Percentiles rank a stretch among this genome's conserved stretches.
Evolutionary conservation across 2,329 filamentous ascomycete species (phyloP).

Genomic region (Colletotrichum cordylinicola): DNA sequence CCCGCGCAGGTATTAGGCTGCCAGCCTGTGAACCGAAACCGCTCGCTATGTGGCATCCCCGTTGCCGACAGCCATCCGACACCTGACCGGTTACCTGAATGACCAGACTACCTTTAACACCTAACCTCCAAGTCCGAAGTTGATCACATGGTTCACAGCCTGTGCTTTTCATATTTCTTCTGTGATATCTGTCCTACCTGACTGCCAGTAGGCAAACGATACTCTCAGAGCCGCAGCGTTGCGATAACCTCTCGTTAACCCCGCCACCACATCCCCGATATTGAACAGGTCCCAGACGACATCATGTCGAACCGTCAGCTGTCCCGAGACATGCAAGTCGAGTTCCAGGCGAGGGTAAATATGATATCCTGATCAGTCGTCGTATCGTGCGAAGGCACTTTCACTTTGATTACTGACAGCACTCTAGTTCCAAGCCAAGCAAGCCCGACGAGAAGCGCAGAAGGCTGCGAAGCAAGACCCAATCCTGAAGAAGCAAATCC

Average conservation of each 20-base stretch:
- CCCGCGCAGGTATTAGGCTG: neutral
- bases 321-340: slow-evolving; percentile 66
- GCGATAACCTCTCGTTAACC: neutral
- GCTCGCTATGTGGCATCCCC: neutral
- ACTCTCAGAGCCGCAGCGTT: neutral
- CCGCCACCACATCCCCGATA: neutral
- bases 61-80: neutral
- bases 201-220: neutral
- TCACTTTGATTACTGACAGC: neutral
- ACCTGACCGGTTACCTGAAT: neutral
- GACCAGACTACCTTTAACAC: neutral
- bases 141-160: neutral
- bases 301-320: slow-evolving; percentile 65
- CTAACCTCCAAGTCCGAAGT: neutral
- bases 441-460: slow-evolving; percentile 64
- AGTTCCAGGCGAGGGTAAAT: slow-evolving; percentile 64
- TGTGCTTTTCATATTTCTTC: neutral
- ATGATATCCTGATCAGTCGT: slow-evolving; percentile 21
- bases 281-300: neutral
- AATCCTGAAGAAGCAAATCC: slow-evolving; percentile 67
- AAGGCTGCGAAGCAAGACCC: slow-evolving; percentile 68
- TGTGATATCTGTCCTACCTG: too few species aligned
- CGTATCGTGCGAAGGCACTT: neutral
- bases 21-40: neutral
- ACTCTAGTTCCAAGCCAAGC: slow-evolving; percentile 63